Evolutionary conservation across 73 alveolate species (phyloP).

Genomic region (Paramecium sonneborni): DNA sequence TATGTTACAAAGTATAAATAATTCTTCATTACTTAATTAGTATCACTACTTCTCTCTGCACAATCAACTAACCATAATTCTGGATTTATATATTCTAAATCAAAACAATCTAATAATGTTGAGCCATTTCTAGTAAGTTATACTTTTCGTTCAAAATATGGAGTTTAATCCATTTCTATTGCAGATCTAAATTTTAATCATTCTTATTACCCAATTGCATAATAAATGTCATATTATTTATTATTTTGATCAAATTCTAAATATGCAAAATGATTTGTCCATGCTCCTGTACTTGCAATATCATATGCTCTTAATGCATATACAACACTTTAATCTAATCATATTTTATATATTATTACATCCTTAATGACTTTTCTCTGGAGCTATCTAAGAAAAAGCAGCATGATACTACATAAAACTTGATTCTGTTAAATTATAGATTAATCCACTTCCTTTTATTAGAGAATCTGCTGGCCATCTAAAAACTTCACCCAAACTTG

Average conservation of each 20-base stretch:
- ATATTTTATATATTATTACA: neutral
- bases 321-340: neutral
- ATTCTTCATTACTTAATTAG: neutral
- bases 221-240: neutral
- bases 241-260: neutral
- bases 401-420: neutral
- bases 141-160: neutral
- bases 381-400: neutral
- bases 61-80: constrained; percentile 27
- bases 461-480: neutral
- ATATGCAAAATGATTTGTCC: neutral
- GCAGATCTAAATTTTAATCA: neutral
- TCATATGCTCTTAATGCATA: neutral
- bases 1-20: neutral
- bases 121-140: neutral
- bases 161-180: neutral
- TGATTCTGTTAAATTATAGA: neutral
- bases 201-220: neutral
- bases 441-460: neutral
- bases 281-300: constrained; percentile 1
- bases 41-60: neutral
- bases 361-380: neutral
- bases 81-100: neutral
- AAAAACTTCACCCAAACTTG: neutral
- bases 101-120: neutral